Evolutionary conservation across 495 filamentous ascomycete genomes (phyloP).

Genomic region (Hypoxylon lenormandii): DNA sequence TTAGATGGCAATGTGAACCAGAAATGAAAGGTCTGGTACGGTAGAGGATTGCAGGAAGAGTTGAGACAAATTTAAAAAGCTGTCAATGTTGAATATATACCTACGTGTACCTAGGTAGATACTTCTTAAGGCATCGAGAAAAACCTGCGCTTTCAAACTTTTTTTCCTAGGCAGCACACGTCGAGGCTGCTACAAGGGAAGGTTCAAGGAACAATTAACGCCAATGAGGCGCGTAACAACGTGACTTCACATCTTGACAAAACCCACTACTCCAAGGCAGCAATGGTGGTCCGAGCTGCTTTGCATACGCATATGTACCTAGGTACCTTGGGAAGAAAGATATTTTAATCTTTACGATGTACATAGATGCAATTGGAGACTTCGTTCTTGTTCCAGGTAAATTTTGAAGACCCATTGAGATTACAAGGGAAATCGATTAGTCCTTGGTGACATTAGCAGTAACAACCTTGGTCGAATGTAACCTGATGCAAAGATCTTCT

Average conservation of each 20-base stretch:
- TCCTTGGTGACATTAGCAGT: too few relatives aligned
- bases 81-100: conserved; percentile 22
- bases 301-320: too few relatives aligned
- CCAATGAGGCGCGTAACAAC: conserved; percentile 26
- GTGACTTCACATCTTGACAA: conserved; percentile 19
- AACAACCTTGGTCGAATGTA: too few relatives aligned
- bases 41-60: not conserved
- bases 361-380: too few relatives aligned
- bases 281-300: conserved; percentile 4
- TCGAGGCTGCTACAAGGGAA: not conserved
- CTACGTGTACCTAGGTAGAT: too few relatives aligned
- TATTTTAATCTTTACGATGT: too few relatives aligned
- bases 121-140: too few relatives aligned
- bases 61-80: not conserved
- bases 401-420: too few relatives aligned
- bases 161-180: conserved; percentile 25
- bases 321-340: too few relatives aligned
- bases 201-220: conserved; percentile 6
- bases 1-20: not conserved
- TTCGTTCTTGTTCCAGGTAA: too few relatives aligned
- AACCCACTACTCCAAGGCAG: conserved; percentile 3
- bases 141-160: not conserved
- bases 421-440: too few relatives aligned
- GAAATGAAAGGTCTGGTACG: not conserved
- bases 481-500: too few relatives aligned